Evolutionary conservation across 208 protist species (phyloP).

Genomic region (Leishmania arabica): DNA sequence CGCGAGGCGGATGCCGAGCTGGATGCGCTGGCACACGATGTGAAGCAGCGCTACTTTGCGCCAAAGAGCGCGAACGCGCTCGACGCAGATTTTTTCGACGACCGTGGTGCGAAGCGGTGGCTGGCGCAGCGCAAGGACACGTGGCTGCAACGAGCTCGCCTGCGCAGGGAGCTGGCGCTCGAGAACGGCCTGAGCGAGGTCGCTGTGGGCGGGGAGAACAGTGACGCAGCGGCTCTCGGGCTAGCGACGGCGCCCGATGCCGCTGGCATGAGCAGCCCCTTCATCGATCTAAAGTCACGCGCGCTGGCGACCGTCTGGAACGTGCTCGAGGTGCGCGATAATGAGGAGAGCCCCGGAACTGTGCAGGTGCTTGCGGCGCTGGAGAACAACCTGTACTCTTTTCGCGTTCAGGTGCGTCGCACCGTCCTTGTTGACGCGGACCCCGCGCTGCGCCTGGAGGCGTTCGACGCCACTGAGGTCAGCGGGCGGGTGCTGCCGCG

Average conservation of each 20-base stretch:
- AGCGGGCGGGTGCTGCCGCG: slow-evolving; percentile 68
- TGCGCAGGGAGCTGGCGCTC: slow-evolving; percentile 72
- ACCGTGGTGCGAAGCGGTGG: slow-evolving; percentile 45
- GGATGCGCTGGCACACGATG: slow-evolving; percentile 37
- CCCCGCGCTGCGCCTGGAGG: slow-evolving; percentile 18
- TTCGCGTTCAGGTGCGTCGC: slow-evolving; percentile 71
- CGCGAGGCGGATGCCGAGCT: slow-evolving; percentile 62
- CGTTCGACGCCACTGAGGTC: slow-evolving; percentile 31
- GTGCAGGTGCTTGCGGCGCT: slow-evolving; percentile 73
- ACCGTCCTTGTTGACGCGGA: slow-evolving; percentile 67
- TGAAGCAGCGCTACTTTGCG: slow-evolving; percentile 67
- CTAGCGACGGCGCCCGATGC: not conserved
- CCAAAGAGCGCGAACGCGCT: slow-evolving; percentile 62
- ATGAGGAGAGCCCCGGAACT: slow-evolving; percentile 42
- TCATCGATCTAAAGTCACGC: slow-evolving; percentile 83
- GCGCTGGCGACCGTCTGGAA: slow-evolving; percentile 76
- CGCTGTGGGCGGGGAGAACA: not conserved
- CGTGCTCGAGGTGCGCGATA: slow-evolving; percentile 79
- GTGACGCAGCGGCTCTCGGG: not conserved
- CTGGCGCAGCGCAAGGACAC: slow-evolving; percentile 49
- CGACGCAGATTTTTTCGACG: slow-evolving; percentile 74
- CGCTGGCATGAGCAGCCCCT: slow-evolving; percentile 48
- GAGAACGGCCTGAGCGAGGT: slow-evolving; percentile 25
- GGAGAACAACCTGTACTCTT: slow-evolving; percentile 59
- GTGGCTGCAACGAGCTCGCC: slow-evolving; percentile 77